Evolutionary conservation across 2,329 filamentous ascomycete species (phyloP), one percentile per base, ranked within the genome.

Genomic region (Apiospora phragmitis): DNA sequence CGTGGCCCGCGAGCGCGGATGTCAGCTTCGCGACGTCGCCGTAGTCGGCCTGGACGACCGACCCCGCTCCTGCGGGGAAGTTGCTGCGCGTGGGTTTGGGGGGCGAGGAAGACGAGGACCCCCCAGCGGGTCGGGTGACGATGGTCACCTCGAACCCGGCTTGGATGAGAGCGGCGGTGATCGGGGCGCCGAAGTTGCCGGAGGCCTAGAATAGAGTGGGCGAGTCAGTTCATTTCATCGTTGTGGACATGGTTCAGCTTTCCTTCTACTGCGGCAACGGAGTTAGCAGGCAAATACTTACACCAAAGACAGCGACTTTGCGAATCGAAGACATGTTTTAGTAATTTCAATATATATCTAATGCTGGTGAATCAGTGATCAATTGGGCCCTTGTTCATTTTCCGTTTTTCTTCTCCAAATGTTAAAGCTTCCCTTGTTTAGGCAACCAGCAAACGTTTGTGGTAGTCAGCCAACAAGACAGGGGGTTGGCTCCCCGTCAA

Each of bases 141-240:
- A 74, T 71, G 11, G 74, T 77, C 24, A 78, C 75, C 7, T 74
- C 70, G 71, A 77, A 77, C 26, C 73, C 76, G 47, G 75, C 74
- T 41, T 41, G 45, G 4, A 71, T 6, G 11, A 78, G 77, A 12
- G 76, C 76, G 1, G 72, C 65, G 1, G 77, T 78, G 65, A 78
- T 77, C 21, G 76, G 75, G 4, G 71, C 67, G 42, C 76, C 77
- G 67, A 79, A 79, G 65, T 77, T 78, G n/a, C 77, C 77, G 11
- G 74, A 72, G 4, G 76, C 76, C 76, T 79, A 49, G 24, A 43
- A 51, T 21, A 42, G 11, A 21, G 16, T 18, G 6, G 18, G 35
- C 2, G 6, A 9, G 14, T 45, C 21, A 6, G 8, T 1, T 21
- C 21, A 1, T 21, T 45, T 7, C 41, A 24, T 65, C 29, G 14